Conservation (phyloP, 441 rosid genomes). For the Adansonia grandidieri region DNA sequence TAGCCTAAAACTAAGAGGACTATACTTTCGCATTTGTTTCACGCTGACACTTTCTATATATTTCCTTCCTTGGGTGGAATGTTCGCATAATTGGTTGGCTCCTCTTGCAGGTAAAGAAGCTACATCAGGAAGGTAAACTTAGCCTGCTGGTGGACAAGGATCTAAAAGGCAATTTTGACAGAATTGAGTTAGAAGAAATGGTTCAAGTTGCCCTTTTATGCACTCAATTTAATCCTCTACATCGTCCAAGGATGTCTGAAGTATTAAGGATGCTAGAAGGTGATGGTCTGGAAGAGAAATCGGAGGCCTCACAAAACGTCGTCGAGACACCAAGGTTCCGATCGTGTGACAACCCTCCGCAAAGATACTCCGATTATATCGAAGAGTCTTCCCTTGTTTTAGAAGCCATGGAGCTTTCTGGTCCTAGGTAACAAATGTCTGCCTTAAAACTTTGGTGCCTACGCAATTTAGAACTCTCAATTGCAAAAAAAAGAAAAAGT, state of each 20-base stretch:
- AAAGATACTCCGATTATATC: conserved; percentile 63
- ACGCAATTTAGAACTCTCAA: conserved; percentile 33
- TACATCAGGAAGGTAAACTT: conserved; percentile 80
- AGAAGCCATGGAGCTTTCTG: conserved; percentile 95
- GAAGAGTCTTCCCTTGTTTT: conserved; percentile 87
- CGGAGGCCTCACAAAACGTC: conserved; percentile 65
- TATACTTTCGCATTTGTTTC: not conserved
- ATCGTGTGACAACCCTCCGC: conserved; percentile 43
- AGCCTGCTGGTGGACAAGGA: conserved; percentile 78
- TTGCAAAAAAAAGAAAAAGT: conserved; percentile 1
- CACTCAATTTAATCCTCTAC: conserved; percentile 72
- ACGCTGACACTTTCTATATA: not conserved
- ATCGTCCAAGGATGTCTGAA: conserved; percentile 84
- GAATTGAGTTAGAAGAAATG: conserved; percentile 77
- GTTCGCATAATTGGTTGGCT: not conserved
- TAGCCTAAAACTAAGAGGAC: not conserved
- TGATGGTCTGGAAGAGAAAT: conserved; percentile 83
- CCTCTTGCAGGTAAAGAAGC: conserved; percentile 74
- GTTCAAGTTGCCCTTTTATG: conserved; percentile 87
- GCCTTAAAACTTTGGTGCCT: not conserved
- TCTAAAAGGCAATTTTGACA: conserved; percentile 60
- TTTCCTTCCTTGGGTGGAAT: not conserved
- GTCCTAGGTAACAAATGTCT: conserved; percentile 58
- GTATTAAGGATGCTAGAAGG: conserved; percentile 89
- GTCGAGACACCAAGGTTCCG: conserved; percentile 52